Evolutionary conservation across 257 asterid genomes (phyloP).

Genomic region (Nicotiana knightiana): DNA sequence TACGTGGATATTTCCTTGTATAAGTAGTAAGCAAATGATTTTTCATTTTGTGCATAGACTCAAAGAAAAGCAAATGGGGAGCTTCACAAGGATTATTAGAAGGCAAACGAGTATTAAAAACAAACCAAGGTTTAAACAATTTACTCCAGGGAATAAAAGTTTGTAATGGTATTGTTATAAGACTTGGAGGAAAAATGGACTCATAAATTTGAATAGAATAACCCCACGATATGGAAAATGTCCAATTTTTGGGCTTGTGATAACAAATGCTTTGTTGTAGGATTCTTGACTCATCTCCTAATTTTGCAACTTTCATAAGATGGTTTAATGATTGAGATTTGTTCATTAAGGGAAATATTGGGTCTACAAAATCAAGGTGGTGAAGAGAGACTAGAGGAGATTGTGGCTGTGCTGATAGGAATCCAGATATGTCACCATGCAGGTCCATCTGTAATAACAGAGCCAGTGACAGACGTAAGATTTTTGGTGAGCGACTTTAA

Average conservation of each 20-base stretch:
- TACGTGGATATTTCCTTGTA: not conserved
- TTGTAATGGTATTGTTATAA: conserved; percentile 29
- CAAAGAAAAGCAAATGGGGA: conserved; percentile 27
- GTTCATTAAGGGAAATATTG: conserved; percentile 43
- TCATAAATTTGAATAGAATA: conserved; percentile 40
- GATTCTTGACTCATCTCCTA: conserved; percentile 26
- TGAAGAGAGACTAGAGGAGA: conserved; percentile 41
- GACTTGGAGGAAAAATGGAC: conserved; percentile 30
- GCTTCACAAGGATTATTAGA: conserved; percentile 22
- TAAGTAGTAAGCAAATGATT: conserved; percentile 17
- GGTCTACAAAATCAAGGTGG: conserved; percentile 39
- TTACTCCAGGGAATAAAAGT: conserved; percentile 27
- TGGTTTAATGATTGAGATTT: conserved; percentile 23
- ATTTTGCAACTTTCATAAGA: conserved; percentile 31
- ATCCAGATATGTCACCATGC: conserved; percentile 35
- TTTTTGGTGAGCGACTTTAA: too few relatives aligned
- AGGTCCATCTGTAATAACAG: conserved; percentile 27
- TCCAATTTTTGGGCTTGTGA: conserved; percentile 30
- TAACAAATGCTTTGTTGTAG: conserved; percentile 47
- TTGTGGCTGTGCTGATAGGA: conserved; percentile 43
- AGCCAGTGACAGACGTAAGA: too few relatives aligned
- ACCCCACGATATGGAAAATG: conserved; percentile 45
- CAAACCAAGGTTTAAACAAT: conserved; percentile 16
- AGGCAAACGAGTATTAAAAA: conserved; percentile 32
- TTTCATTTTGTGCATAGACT: conserved; percentile 1